Conservation (phyloP, 331 rosid species). For the Malus hybrid region DNA sequence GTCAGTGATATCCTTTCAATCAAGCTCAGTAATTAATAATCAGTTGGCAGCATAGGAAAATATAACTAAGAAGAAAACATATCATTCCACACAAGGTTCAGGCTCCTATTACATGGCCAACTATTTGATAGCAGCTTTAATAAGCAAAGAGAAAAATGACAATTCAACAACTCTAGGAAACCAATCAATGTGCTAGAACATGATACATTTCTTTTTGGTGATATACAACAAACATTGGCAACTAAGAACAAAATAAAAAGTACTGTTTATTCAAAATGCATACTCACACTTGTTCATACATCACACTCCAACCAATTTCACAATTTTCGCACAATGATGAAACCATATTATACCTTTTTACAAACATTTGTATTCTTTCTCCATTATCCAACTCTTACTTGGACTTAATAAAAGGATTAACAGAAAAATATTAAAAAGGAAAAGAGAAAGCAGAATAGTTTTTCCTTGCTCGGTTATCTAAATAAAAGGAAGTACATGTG, state of each 20-base stretch:
- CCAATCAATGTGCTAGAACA: not conserved
- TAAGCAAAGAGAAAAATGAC: not conserved
- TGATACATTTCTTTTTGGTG: not conserved
- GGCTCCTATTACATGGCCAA: not conserved
- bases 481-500: not conserved
- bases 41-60: not conserved
- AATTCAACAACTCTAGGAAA: not conserved
- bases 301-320: not conserved
- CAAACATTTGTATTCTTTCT: not conserved
- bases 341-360: not conserved
- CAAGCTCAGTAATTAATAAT: not conserved
- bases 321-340: not conserved
- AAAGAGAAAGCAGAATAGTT: not conserved
- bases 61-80: not conserved
- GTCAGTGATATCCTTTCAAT: not conserved
- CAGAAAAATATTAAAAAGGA: not conserved
- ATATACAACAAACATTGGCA: not conserved
- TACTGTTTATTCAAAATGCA: not conserved
- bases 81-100: not conserved
- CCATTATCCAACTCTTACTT: not conserved
- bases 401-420: not conserved
- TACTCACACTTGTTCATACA: not conserved
- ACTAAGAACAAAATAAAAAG: not conserved
- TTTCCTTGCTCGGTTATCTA: not conserved
- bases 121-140: not conserved